Base-by-base conservation (phyloP, 495 filamentous ascomycete genomes). In the Penicillium maclennaniae region DNA sequence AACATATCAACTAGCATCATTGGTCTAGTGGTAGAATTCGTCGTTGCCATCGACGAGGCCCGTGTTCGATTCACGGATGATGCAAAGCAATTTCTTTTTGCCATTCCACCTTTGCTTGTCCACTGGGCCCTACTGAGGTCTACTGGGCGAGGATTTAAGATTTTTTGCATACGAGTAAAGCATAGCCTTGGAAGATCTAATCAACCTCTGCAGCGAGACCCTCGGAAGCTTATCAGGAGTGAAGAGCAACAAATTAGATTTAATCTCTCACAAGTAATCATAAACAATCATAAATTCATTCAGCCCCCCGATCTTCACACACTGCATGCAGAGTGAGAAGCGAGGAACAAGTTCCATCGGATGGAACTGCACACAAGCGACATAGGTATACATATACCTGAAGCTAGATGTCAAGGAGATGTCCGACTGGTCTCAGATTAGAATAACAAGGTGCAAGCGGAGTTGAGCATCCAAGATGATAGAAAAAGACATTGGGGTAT, bases 1-100 rank as follows among this genome's bases (percentile, higher is more conserved):
- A 54, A 46, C 6, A 57, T 34, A 57, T 43, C 8, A 56, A 63
- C 48, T 53, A 69, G 75, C 75, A 74, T 76, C 72, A 75, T 75
- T 79, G 74, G 76, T 79, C 73, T 79, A 78, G 76, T 78, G 76
- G 76, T 79, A 79, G 73, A 79, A 79, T 79, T 78, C 76, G 67
- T 79, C 76, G 76, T 78, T 79, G 74, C 76, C 75, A 79, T 79
- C 76, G 76, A 79, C 67, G 76, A 78, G 75, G 73, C 76, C 74
- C 75, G 75, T 73, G 75, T 79, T 79, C 76, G 76, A 79, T 78
- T 79, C 76, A 73, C 76, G 73, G 73, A 74, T 75, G 70, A 77
- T 75, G 74, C 76, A 76, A 45, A 34, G 31, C 8, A 34, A 40
- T 20, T 47, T 54, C 19, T 51, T 53, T 55, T 47, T 51, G 17